Evolutionary conservation across 2,329 filamentous ascomycete species (phyloP).

Genomic region (Zymoseptoria brevis): DNA sequence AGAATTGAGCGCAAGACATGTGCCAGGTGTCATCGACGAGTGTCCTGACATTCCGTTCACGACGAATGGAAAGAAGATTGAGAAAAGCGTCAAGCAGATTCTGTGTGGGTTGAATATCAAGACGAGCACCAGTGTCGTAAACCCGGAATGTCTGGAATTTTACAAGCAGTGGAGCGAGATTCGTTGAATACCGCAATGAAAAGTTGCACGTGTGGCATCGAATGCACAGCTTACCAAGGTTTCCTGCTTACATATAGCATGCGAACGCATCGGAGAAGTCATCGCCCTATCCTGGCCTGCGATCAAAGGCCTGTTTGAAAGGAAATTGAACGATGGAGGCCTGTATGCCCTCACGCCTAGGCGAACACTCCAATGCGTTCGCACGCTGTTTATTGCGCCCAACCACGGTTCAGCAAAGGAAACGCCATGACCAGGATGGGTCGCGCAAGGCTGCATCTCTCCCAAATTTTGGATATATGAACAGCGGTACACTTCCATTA

Average conservation of each 20-base stretch:
- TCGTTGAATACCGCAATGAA: constrained; percentile 30
- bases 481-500: background rate
- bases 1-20: constrained; percentile 81
- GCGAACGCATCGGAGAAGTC: no score
- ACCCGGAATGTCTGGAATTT: constrained; percentile 80
- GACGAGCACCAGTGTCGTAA: constrained; percentile 88
- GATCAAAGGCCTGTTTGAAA: background rate
- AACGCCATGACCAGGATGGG: background rate
- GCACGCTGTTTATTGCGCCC: background rate
- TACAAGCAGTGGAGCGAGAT: constrained; percentile 67
- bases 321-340: background rate
- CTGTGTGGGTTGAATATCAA: constrained; percentile 79
- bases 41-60: constrained; percentile 85
- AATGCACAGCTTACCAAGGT: no score
- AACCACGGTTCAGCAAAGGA: background rate
- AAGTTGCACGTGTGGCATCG: no score
- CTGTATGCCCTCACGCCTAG: no score
- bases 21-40: constrained; percentile 73
- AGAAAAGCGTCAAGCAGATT: constrained; percentile 94
- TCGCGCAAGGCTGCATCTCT: background rate
- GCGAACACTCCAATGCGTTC: no score
- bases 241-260: no score
- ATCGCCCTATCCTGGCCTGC: background rate
- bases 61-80: constrained; percentile 95
- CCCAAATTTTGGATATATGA: background rate